A percentile compares a stretch with the other conserved stretches of the same genome.
phyloP scores from a whole-genome alignment of 805 yeast genomes.

The Vanderwaltozyma verrucispora region DNA sequence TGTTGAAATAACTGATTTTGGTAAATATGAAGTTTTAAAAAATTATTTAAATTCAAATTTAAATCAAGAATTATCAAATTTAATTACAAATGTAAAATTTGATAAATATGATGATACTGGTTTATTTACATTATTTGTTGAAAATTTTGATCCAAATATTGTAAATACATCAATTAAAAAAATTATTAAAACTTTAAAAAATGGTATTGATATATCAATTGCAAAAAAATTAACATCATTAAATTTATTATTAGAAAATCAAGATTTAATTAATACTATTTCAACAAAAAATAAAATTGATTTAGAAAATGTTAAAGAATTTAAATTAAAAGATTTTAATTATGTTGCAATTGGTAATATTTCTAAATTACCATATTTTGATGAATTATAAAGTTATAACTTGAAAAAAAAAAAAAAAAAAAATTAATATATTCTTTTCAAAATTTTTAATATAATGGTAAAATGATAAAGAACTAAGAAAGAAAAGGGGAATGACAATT shows the following conservation, averaged over 20 bases:
- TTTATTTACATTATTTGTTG: conserved; percentile 60
- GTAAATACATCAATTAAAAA: conserved; percentile 54
- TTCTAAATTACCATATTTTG: conserved; percentile 75
- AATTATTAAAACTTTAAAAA: conserved; percentile 42
- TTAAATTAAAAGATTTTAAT: conserved; percentile 55
- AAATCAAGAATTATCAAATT: conserved; percentile 41
- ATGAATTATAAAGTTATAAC: conserved; percentile 76
- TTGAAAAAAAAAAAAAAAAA: too few species aligned
- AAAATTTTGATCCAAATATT: conserved; percentile 46
- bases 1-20: conserved; percentile 49
- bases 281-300: too few species aligned
- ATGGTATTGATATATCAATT: conserved; percentile 46
- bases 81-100: conserved; percentile 43
- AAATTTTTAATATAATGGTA: too few species aligned
- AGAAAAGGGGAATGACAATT: too few species aligned
- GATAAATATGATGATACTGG: conserved; percentile 69
- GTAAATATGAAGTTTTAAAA: conserved; percentile 59
- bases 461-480: too few species aligned
- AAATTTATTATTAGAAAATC: conserved; percentile 34
- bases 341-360: conserved; percentile 87
- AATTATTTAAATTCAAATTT: conserved; percentile 54
- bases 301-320: conserved; percentile 17
- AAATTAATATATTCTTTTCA: background rate
- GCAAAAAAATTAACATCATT: conserved; percentile 47
- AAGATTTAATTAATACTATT: conserved; percentile 28